Evolutionary conservation across 495 filamentous ascomycete species (phyloP), one percentile per base, ranked within the genome.

Genomic region (Tuber indicum): DNA sequence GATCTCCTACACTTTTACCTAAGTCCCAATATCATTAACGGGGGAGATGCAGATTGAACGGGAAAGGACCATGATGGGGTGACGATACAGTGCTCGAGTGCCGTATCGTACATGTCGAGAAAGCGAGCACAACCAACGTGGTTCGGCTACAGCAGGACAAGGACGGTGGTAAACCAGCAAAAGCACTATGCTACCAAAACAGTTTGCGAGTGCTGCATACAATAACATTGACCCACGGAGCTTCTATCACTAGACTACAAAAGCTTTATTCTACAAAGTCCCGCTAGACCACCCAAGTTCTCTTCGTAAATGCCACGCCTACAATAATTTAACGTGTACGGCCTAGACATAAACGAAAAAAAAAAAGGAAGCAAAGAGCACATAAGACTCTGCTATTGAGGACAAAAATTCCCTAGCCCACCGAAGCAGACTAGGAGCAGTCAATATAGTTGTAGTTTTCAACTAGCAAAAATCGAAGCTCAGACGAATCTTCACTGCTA

Each of bases 381-480:
- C n/a, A 42, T 45, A 44, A 69, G 70, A 74, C 58, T 26, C 47
- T 10, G 43, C 71, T 14, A 21, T 62, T 72, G 39, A 66, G 45
- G 80, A 21, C 85, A 86, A 86, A 86, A 86, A 86, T 86, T 86
- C 85, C 84, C 83, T 83, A 77, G 78, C 85, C 81, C 39, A 81
- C 84, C 84, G 81, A 85, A 85, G 84, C 82, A 79, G 76, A 80
- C 74, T 74, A 81, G 81, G 82, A 86, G 85, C 82, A 84, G 84
- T 85, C 84, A 85, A 83, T 82, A 81, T 84, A 85, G 82, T 84
- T 82, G 82, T 87, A 88, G 86, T 88, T 87, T 87, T 87, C 86
- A 87, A 87, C 86, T 87, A 88, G 86, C 86, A 87, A 88, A 86
- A 87, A 87, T 85, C 84, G 85, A 84, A 85, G 84, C 86, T 87